Percentiles rank a stretch among this genome's conserved stretches.
phyloP scores from a whole-genome alignment of 306 rosid species.

The Casuarina equisetifolia region DNA sequence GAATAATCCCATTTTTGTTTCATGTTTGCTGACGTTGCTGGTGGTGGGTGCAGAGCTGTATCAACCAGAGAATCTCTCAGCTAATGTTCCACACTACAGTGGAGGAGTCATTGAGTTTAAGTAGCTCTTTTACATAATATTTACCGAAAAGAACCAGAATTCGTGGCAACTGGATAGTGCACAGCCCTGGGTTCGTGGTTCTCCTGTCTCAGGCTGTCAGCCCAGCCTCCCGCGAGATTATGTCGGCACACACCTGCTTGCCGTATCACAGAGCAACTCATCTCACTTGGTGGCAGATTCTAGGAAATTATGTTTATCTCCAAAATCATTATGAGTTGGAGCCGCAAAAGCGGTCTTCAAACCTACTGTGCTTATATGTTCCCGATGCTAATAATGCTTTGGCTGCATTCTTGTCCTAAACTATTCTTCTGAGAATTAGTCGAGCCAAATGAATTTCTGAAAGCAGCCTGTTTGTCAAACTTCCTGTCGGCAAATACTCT shows the following conservation, averaged over 20 bases:
- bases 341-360: background rate
- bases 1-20: background rate
- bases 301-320: background rate
- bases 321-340: background rate
- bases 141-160: conserved; percentile 9
- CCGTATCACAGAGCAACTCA: background rate
- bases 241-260: background rate
- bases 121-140: conserved; percentile 3
- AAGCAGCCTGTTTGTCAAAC: no score
- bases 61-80: conserved; percentile 55
- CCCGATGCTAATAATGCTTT: background rate
- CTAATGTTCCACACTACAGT: conserved; percentile 21
- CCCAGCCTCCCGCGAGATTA: background rate
- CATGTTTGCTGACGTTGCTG: conserved; percentile 11
- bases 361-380: no score
- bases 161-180: background rate
- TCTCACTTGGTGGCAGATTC: background rate
- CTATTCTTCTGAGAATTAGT: background rate
- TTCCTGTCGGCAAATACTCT: background rate
- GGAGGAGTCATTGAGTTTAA: conserved; percentile 11
- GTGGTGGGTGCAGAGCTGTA: conserved; percentile 58
- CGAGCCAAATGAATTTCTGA: background rate
- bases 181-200: background rate
- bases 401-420: background rate
- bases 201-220: background rate